Evolutionary conservation across 2,329 filamentous ascomycete species (phyloP), one percentile per base, ranked within the genome.

Genomic region (Colletotrichum sp.): DNA sequence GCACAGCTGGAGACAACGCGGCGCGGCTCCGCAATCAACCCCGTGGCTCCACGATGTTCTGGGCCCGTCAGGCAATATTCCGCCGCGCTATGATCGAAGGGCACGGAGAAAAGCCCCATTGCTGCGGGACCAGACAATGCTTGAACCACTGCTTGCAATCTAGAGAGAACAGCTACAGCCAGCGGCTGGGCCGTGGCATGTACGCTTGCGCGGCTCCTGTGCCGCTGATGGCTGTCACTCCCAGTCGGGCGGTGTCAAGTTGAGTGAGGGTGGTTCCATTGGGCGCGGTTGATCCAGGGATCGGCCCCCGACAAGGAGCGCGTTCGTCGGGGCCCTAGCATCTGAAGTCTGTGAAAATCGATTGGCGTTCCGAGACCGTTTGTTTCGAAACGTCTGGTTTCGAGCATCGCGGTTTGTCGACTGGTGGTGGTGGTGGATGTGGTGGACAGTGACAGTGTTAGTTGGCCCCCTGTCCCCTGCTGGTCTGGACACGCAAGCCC

Each of bases 361-460:
- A 70, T 59, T 74, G 71, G 71, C 39, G 6, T 64, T 44, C 57
- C 39, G 66, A 57, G 39, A 28, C 39, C 66, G 71, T 69, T 64
- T 70, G 71, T 74, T 74, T 74, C 71, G 66, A 74, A 70, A 69
- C 66, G 39, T 39, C 57, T 64, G 65, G 66, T 64, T 59, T 64
- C 52, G 65, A 36, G 49, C 44, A 44, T 39, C 30, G 34, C 15
- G 49, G 62, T 39, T 59, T 72, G 70, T 60, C 26, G 36, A 44
- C 21, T 16, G 18, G 63, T 18, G n/a, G 44, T 21, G 30, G 24
- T 24, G 18, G 44, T 49, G 44, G 44, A 21, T 49, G 18, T 49
- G 44, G 44, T 49, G 44, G 44, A 49, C 44, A 0, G 44, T 66
- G 8, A 18, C 16, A 39, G 16, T 39, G 36, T 26, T 44, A n/a